Evolutionary conservation across 2,329 filamentous ascomycete genomes (phyloP).

Genomic region (Ophiocordyceps robertsii): DNA sequence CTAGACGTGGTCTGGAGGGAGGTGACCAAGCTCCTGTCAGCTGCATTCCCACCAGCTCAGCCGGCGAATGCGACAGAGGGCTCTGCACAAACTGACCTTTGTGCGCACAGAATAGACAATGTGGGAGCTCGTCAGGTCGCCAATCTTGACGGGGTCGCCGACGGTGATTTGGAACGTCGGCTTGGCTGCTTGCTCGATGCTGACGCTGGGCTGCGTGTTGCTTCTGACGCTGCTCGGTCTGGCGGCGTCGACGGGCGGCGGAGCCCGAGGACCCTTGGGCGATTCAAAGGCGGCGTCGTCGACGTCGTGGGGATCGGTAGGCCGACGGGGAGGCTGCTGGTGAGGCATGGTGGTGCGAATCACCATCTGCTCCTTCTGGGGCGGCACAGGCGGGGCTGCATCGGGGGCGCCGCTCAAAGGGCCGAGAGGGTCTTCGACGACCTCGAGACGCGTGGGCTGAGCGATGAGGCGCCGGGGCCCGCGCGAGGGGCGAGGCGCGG

Average conservation of each 20-base stretch:
- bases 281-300: constrained; percentile 55
- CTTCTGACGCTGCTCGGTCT: constrained; percentile 35
- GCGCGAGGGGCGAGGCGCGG: constrained; percentile 28
- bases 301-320: constrained; percentile 48
- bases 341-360: constrained; percentile 43
- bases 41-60: constrained; percentile 5
- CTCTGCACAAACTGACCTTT: constrained; percentile 42
- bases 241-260: constrained; percentile 49
- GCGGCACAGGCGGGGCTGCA: constrained; percentile 52
- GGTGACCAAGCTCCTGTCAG: background rate
- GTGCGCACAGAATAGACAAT: constrained; percentile 96
- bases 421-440: constrained; percentile 63
- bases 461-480: constrained; percentile 53
- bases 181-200: constrained; percentile 84
- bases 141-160: constrained; percentile 95
- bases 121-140: constrained; percentile 90
- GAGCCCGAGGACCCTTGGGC: constrained; percentile 43
- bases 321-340: constrained; percentile 28
- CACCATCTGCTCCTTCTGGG: constrained; percentile 52
- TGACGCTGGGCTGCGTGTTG: constrained; percentile 63
- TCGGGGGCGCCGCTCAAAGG: constrained; percentile 52
- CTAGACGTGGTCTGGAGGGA: constrained; percentile 71
- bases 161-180: constrained; percentile 83
- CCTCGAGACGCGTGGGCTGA: constrained; percentile 66
- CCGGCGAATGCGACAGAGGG: background rate